Evolutionary conservation across 306 rosid species (phyloP).

Genomic region (Begonia peltatifolia): DNA sequence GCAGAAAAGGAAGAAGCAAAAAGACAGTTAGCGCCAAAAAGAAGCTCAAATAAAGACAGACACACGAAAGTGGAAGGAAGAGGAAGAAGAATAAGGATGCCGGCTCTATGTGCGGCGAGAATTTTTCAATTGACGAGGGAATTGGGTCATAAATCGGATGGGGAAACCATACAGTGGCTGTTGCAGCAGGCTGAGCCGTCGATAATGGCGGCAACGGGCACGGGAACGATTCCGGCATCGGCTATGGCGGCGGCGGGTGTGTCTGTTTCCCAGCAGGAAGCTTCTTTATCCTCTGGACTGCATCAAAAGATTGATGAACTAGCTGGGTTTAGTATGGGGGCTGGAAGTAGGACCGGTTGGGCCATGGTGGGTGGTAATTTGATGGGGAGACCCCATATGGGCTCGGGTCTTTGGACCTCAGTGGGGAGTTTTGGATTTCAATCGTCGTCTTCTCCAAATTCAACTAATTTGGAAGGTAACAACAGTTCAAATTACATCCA

Average conservation of each 20-base stretch:
- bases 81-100: slow-evolving; percentile 95
- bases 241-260: slow-evolving; percentile 67
- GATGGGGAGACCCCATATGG: slow-evolving; percentile 63
- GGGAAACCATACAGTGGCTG: slow-evolving; percentile 97
- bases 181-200: slow-evolving; percentile 90
- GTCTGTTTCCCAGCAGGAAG: slow-evolving; percentile 46
- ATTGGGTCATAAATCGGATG: slow-evolving; percentile 96
- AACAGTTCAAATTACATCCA: slow-evolving; percentile 58
- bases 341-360: slow-evolving; percentile 69
- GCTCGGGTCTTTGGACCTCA: slow-evolving; percentile 64
- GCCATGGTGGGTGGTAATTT: slow-evolving; percentile 53
- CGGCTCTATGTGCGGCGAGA: slow-evolving; percentile 87
- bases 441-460: slow-evolving; percentile 44
- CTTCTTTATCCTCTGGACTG: slow-evolving; percentile 57
- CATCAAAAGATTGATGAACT: slow-evolving; percentile 57
- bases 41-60: slow-evolving; percentile 85
- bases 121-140: slow-evolving; percentile 87
- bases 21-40: slow-evolving; percentile 70
- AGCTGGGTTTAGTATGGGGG: slow-evolving; percentile 5
- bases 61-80: slow-evolving; percentile 97
- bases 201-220: slow-evolving; percentile 76
- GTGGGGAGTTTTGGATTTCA: slow-evolving; percentile 60
- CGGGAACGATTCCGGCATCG: slow-evolving; percentile 87
- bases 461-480: slow-evolving; percentile 31
- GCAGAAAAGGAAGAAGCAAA: slow-evolving; percentile 53